Conservation (phyloP, 768 basidiomycete species). For the Lactarius sp. region DNA sequence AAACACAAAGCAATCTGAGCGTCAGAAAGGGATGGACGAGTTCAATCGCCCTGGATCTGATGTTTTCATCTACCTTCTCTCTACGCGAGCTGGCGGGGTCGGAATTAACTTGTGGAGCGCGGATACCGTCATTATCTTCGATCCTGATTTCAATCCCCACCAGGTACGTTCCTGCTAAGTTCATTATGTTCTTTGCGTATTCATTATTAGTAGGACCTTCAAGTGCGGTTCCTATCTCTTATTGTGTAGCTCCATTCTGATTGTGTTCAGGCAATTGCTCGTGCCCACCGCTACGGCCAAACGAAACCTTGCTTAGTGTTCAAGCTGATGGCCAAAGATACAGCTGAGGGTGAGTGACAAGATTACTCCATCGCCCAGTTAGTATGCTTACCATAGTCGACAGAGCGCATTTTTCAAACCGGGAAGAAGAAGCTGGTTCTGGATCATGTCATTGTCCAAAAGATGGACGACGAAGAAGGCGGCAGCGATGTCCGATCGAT, state of each 20-base stretch:
- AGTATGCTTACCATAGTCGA: background rate
- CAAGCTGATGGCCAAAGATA: conserved; percentile 93
- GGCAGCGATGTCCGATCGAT: conserved; percentile 79
- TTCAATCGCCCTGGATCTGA: conserved; percentile 89
- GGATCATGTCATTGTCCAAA: conserved; percentile 94
- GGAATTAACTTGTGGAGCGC: conserved; percentile 61
- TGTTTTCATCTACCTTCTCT: conserved; percentile 85
- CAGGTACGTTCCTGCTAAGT: conserved; percentile 46
- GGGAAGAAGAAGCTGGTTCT: conserved; percentile 95
- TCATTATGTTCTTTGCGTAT: background rate
- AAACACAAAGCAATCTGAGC: conserved; percentile 72
- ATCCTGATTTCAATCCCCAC: conserved; percentile 99
- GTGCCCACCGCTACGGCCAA: conserved; percentile 93
- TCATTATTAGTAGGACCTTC: conserved; percentile 60
- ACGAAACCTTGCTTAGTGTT: conserved; percentile 92
- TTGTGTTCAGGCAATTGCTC: conserved; percentile 73
- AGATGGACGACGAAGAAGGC: conserved; percentile 83
- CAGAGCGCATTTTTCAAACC: conserved; percentile 86
- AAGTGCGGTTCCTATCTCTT: conserved; percentile 48
- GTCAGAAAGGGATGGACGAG: conserved; percentile 93
- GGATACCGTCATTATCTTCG: conserved; percentile 85
- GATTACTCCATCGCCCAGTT: background rate
- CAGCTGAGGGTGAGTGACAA: conserved; percentile 66
- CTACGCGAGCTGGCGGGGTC: conserved; percentile 64
- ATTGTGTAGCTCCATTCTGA: background rate